Percentiles rank a stretch among this genome's conserved stretches.
phyloP scores from a whole-genome alignment of 225 moss, liverwort and hornwort species.

The Pleurozium schreberi region DNA sequence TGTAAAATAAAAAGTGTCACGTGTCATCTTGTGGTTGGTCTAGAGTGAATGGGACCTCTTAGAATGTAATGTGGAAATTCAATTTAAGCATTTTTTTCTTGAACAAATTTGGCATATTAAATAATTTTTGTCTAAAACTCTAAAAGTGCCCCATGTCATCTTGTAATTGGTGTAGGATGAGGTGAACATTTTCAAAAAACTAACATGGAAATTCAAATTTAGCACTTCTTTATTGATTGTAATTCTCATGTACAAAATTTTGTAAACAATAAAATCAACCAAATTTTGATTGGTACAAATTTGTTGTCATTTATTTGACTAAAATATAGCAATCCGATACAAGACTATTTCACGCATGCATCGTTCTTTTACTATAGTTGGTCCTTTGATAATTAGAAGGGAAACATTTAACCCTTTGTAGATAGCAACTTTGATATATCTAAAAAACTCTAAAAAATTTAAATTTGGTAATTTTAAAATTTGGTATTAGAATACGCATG shows the following conservation, averaged over 20 bases:
- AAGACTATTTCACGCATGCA: not conserved
- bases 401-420: not conserved
- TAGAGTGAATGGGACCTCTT: accelerated
- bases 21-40: too few species aligned
- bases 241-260: too few species aligned
- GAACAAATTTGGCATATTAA: not conserved
- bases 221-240: accelerated
- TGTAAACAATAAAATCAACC: too few species aligned
- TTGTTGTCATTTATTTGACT: too few species aligned
- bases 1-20: not conserved
- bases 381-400: not conserved
- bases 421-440: not conserved
- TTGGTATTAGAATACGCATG: too few species aligned
- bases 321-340: too few species aligned
- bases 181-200: not conserved
- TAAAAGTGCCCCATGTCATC: not conserved
- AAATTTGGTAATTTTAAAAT: not conserved
- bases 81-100: not conserved
- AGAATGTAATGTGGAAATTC: too few species aligned
- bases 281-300: not conserved
- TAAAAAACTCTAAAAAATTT: not conserved
- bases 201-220: not conserved
- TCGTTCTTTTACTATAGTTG: not conserved
- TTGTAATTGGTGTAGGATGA: not conserved
- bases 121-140: not conserved